These are phyloP conservation scores for Mariannaea elegans DNA, from an alignment of 2,329 filamentous ascomycete genomes.

Conservation along the genomic window DNA sequence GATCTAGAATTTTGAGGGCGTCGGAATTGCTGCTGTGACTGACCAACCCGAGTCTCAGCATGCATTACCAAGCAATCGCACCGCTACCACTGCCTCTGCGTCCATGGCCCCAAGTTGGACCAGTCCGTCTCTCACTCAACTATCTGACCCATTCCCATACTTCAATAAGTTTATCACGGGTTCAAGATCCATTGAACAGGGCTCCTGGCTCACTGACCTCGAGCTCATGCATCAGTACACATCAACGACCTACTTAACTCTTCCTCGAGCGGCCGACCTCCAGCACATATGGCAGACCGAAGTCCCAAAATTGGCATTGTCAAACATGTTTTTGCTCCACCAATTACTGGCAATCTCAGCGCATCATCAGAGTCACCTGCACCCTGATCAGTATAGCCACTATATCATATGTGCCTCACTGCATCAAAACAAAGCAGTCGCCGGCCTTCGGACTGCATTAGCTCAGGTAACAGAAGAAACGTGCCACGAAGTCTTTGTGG, in stretches of 20 bases:
- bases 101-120: background rate
- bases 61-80: background rate
- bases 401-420: constrained; percentile 43
- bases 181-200: constrained; percentile 24
- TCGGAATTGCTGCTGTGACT: background rate
- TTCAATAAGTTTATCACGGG: constrained; percentile 35
- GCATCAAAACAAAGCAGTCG: constrained; percentile 45
- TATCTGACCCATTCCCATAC: constrained; percentile 32
- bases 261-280: constrained; percentile 42
- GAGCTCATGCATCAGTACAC: constrained; percentile 50
- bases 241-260: constrained; percentile 40
- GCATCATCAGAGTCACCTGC: constrained; percentile 40
- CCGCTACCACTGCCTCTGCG: background rate
- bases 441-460: constrained; percentile 41
- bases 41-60: background rate
- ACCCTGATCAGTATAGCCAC: constrained; percentile 34
- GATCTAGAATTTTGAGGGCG: background rate
- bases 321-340: constrained; percentile 43
- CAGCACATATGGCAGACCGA: constrained; percentile 43
- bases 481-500: constrained; percentile 46
- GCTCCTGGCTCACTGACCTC: constrained; percentile 46
- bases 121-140: constrained; percentile 13
- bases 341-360: constrained; percentile 45
- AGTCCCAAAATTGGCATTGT: constrained; percentile 38
- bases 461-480: constrained; percentile 38